Evolutionary conservation across 225 moss, liverwort and hornwort species (phyloP).

Genomic region (Polytrichum formosum): DNA sequence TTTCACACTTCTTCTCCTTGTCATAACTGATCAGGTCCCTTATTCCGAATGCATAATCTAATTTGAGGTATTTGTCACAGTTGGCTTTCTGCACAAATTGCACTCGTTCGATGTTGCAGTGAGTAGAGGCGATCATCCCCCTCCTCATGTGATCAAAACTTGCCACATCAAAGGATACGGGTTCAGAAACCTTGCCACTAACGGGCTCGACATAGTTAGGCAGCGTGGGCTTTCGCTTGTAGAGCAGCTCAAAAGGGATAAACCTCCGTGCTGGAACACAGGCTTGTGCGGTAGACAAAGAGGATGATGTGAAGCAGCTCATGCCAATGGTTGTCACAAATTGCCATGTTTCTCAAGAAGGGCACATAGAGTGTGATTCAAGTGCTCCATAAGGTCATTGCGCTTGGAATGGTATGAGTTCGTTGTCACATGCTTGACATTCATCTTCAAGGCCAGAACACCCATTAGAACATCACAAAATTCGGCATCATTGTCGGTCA

Average conservation of each 20-base stretch:
- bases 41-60: background rate
- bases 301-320: too few relatives aligned
- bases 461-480: too few relatives aligned
- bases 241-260: background rate
- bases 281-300: too few relatives aligned
- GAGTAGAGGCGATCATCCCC: background rate
- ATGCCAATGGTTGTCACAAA: too few relatives aligned
- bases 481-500: too few relatives aligned
- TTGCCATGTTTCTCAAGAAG: too few relatives aligned
- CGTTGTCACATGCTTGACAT: too few relatives aligned
- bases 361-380: too few relatives aligned
- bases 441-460: too few relatives aligned
- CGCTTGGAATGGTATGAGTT: too few relatives aligned
- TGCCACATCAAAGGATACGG: background rate
- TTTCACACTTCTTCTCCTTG: background rate
- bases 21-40: background rate
- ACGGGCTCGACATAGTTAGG: background rate
- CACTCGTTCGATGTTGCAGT: background rate
- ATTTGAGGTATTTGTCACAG: background rate
- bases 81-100: background rate
- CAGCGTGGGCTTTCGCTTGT: background rate
- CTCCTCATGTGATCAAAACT: background rate
- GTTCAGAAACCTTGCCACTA: background rate
- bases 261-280: background rate
- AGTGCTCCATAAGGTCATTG: too few relatives aligned